These are phyloP conservation scores for Omphalotus guepiniiformis DNA, from an alignment of 768 basidiomycete genomes.

Conservation along the genomic window DNA sequence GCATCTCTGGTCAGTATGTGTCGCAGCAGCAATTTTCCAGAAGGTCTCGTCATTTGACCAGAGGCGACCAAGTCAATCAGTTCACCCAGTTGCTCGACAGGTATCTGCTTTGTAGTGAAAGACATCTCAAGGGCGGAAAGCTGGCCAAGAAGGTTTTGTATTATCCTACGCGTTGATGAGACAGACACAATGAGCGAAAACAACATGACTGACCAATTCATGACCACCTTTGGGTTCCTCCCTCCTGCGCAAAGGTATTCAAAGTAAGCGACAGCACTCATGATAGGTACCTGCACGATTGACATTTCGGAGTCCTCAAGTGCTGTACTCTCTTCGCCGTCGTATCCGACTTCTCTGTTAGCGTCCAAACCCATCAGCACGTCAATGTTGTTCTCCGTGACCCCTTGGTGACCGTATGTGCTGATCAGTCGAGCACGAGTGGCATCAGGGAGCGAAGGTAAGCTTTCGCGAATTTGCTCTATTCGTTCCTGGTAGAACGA, in stretches of 20 bases:
- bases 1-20: constrained; percentile 52
- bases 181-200: constrained; percentile 10
- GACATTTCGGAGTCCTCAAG: constrained; percentile 17
- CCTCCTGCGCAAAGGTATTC: constrained; percentile 55
- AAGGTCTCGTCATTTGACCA: constrained; percentile 74
- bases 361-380: constrained; percentile 73
- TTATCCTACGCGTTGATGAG: constrained; percentile 59
- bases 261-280: constrained; percentile 73
- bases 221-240: constrained; percentile 64
- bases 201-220: constrained; percentile 69
- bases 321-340: constrained; percentile 36
- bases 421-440: constrained; percentile 54
- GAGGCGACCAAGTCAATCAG: constrained; percentile 72
- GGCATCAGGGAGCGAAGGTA: constrained; percentile 77
- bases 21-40: constrained; percentile 73
- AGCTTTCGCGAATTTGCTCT: constrained; percentile 37
- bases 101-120: constrained; percentile 52
- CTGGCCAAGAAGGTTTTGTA: constrained; percentile 82
- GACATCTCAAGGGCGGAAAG: constrained; percentile 53
- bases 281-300: no score
- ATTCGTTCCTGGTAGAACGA: constrained; percentile 56
- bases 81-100: constrained; percentile 62
- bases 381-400: constrained; percentile 65
- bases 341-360: constrained; percentile 55
- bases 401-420: constrained; percentile 36